These are phyloP conservation scores for Oryza punctata DNA, from an alignment of 176 grass and related monocot genomes.

Conservation along the genomic window DNA sequence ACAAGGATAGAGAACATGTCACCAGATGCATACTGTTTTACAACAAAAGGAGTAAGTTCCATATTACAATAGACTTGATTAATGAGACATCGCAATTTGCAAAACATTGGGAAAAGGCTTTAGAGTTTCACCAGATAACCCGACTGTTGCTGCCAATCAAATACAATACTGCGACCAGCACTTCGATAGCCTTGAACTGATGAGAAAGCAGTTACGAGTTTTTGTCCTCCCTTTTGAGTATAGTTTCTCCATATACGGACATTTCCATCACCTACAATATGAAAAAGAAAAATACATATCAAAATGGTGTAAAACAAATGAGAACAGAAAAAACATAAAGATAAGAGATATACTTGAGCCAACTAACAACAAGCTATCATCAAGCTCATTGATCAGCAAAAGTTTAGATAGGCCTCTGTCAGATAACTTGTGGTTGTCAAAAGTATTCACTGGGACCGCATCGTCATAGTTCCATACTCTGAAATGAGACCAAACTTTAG, in stretches of 20 bases:
- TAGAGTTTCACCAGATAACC: conserved; percentile 75
- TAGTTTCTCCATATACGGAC: conserved; percentile 92
- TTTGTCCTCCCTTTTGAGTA: conserved; percentile 65
- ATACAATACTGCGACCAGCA: conserved; percentile 59
- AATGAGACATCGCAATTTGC: background rate
- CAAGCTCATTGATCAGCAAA: conserved; percentile 91
- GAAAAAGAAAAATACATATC: conserved; percentile 21
- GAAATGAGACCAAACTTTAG: conserved; percentile 49
- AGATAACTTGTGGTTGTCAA: conserved; percentile 77
- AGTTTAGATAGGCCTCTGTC: conserved; percentile 92
- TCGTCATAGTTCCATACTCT: conserved; percentile 97
- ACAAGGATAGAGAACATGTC: conserved; percentile 72
- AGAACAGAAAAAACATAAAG: conserved; percentile 11
- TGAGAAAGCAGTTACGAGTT: conserved; percentile 95
- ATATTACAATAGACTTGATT: conserved; percentile 28
- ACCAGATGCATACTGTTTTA: conserved; percentile 79
- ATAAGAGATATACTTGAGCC: conserved; percentile 68
- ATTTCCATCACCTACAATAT: conserved; percentile 86
- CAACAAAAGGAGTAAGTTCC: conserved; percentile 28
- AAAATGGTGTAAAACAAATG: conserved; percentile 27
- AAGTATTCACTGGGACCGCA: conserved; percentile 69
- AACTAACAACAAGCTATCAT: conserved; percentile 94
- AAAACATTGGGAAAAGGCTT: background rate
- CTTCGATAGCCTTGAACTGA: conserved; percentile 68
- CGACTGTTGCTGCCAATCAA: conserved; percentile 98